A percentile compares a stretch with the other conserved stretches of the same genome.
These are phyloP conservation scores for Trichosporon coremiiforme DNA, from an alignment of 1,284 basidiomycete genomes.

Conservation along the genomic window DNA sequence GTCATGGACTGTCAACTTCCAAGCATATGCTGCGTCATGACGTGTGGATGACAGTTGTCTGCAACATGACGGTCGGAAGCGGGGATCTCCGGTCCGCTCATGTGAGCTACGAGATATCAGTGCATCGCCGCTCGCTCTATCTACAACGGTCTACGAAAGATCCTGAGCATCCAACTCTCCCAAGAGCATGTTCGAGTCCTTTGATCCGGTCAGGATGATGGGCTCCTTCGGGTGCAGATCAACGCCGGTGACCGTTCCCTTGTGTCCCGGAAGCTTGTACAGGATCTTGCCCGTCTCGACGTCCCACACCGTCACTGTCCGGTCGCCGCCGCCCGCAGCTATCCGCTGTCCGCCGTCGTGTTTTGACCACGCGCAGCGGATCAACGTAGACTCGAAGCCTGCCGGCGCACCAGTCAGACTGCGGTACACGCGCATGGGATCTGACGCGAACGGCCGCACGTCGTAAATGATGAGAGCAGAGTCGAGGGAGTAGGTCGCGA, in stretches of 20 bases:
- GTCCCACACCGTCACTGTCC: constrained; percentile 84
- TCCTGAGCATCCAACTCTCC: constrained; percentile 73
- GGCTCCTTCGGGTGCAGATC: constrained; percentile 83
- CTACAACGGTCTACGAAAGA: constrained; percentile 37
- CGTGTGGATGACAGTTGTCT: not conserved
- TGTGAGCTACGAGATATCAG: not conserved
- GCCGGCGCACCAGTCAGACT: constrained; percentile 79
- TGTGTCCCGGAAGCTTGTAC: constrained; percentile 93
- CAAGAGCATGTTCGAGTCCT: constrained; percentile 83
- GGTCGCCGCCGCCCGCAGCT: constrained; percentile 59
- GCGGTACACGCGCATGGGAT: constrained; percentile 75
- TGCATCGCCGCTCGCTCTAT: not conserved
- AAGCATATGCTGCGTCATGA: not conserved
- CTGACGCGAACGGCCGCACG: constrained; percentile 83
- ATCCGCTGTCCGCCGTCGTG: constrained; percentile 56
- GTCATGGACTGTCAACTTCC: not conserved
- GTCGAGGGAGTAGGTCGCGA: constrained; percentile 84
- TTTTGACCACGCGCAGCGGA: constrained; percentile 70
- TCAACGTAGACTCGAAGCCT: constrained; percentile 82
- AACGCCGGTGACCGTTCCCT: constrained; percentile 84
- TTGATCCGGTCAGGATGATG: constrained; percentile 83
- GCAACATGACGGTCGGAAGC: not conserved
- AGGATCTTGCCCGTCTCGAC: constrained; percentile 78
- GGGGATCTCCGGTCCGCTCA: not conserved
- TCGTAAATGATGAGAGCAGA: constrained; percentile 85